A percentile compares a stretch with the other conserved stretches of the same genome.
Conservation (phyloP, 2,329 filamentous ascomycete species). For the Emmonsia crescens region DNA sequence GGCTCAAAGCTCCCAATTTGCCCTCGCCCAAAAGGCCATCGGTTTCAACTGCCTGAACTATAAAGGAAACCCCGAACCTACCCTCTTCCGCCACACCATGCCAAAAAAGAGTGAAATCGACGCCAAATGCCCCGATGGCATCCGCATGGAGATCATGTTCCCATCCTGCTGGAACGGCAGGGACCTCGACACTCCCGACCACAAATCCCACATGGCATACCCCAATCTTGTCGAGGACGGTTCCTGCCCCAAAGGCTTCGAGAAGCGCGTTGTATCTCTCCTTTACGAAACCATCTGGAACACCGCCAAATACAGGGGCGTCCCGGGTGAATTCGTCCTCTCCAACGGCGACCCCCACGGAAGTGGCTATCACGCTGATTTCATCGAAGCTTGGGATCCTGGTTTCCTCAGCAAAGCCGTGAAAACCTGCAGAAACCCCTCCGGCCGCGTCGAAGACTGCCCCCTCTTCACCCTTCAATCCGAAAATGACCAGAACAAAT, state of each 20-base stretch:
- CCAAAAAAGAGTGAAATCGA: conserved; percentile 74
- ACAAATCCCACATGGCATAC: conserved; percentile 62
- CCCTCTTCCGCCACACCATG: conserved; percentile 70
- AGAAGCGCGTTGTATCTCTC: conserved; percentile 58
- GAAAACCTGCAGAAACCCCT: conserved; percentile 59
- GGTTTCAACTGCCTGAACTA: conserved; percentile 98
- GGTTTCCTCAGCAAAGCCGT: conserved; percentile 61
- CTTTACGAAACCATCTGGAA: conserved; percentile 82
- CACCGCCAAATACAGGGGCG: conserved; percentile 53
- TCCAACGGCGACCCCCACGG: conserved; percentile 69
- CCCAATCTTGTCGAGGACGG: conserved; percentile 67
- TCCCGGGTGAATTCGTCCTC: conserved; percentile 60
- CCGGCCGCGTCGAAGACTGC: conserved; percentile 63
- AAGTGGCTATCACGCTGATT: conserved; percentile 67
- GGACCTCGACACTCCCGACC: conserved; percentile 43
- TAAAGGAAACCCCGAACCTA: conserved; percentile 50
- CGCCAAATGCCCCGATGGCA: conserved; percentile 65
- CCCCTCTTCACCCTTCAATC: conserved; percentile 60
- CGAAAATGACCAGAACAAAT: conserved; percentile 44
- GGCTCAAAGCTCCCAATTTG: conserved; percentile 49
- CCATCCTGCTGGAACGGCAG: conserved; percentile 80
- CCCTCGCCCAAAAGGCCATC: conserved; percentile 67
- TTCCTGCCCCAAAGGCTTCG: conserved; percentile 58
- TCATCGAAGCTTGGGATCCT: conserved; percentile 66
- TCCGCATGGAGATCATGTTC: conserved; percentile 78